These are phyloP conservation scores for Pterocarpus macrocarpus DNA, from an alignment of 306 rosid genomes.

Conservation along the genomic window DNA sequence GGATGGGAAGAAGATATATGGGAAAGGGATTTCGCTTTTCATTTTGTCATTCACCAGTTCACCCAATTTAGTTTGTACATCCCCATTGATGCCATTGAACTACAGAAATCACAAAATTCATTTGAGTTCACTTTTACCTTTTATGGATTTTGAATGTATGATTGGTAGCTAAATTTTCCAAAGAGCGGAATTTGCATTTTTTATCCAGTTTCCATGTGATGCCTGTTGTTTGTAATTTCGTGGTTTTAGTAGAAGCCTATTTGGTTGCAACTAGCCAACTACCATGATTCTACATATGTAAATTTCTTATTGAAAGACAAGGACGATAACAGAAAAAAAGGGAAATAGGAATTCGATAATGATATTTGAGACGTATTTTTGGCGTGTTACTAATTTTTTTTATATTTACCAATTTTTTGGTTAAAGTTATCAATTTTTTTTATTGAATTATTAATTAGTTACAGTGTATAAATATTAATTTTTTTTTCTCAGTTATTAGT, in stretches of 20 bases:
- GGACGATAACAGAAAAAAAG: no score
- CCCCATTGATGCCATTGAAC: slow-evolving; percentile 8
- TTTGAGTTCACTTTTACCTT: neutral
- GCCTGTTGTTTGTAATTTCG: neutral
- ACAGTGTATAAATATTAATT: no score
- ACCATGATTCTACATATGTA: no score
- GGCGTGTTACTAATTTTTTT: no score
- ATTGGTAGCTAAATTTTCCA: neutral
- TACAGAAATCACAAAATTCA: slow-evolving; percentile 9
- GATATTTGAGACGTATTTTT: no score
- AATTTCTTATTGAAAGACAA: no score
- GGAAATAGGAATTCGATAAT: no score
- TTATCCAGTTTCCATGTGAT: neutral
- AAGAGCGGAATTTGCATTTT: neutral
- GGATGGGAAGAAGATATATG: slow-evolving; percentile 3
- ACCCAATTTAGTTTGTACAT: slow-evolving; percentile 31
- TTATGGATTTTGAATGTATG: neutral
- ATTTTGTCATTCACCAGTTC: neutral
- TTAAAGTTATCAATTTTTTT: no score
- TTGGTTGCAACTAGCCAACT: slow-evolving; percentile 3
- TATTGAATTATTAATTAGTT: no score
- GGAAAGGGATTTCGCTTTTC: slow-evolving; percentile 23
- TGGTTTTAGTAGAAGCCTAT: neutral
- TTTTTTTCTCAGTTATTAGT: no score
- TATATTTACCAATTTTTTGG: no score